Percentiles rank a stretch among this genome's conserved stretches.
Evolutionary conservation across 2,329 filamentous ascomycete species (phyloP).

Genomic region (Aspergillus sp.): DNA sequence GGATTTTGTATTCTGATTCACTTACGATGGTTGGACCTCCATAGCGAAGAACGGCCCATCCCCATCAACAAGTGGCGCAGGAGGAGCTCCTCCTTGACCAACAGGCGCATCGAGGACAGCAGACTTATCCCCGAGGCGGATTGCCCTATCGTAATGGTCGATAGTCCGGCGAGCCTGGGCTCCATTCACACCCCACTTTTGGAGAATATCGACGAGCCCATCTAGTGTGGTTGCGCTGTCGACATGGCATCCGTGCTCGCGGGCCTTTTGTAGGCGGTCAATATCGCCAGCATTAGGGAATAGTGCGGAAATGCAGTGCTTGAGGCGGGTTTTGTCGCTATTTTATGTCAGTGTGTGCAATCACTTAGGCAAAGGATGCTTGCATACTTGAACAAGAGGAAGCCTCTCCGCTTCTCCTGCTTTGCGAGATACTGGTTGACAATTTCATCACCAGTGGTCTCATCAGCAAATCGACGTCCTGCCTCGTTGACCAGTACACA

Average conservation of each 20-base stretch:
- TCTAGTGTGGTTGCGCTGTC: conserved; percentile 17
- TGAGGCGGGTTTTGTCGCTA: conserved; percentile 21
- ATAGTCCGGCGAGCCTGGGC: conserved; percentile 17
- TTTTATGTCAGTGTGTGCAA: background rate
- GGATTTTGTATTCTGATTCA: conserved; percentile 1
- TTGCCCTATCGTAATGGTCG: conserved; percentile 17
- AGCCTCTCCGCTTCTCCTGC: conserved; percentile 24
- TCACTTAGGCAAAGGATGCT: too few species aligned
- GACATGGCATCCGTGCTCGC: conserved; percentile 25
- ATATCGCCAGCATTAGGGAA: conserved; percentile 26
- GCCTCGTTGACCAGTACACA: conserved; percentile 23
- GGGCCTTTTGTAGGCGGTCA: conserved; percentile 25
- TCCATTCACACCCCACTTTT: conserved; percentile 21
- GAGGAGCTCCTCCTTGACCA: conserved; percentile 11
- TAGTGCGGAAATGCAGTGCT: conserved; percentile 19
- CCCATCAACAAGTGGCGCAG: conserved; percentile 19
- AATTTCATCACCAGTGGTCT: conserved; percentile 26
- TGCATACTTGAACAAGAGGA: conserved; percentile 22
- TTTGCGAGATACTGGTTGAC: conserved; percentile 27
- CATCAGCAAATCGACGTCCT: conserved; percentile 22
- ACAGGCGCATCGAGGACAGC: conserved; percentile 15
- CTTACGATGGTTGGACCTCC: conserved; percentile 28
- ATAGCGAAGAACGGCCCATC: conserved; percentile 26
- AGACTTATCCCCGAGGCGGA: conserved; percentile 9
- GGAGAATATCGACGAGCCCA: conserved; percentile 12